Conservation (phyloP, 139 green algal genomes). For the Haematococcus lacustris region DNA sequence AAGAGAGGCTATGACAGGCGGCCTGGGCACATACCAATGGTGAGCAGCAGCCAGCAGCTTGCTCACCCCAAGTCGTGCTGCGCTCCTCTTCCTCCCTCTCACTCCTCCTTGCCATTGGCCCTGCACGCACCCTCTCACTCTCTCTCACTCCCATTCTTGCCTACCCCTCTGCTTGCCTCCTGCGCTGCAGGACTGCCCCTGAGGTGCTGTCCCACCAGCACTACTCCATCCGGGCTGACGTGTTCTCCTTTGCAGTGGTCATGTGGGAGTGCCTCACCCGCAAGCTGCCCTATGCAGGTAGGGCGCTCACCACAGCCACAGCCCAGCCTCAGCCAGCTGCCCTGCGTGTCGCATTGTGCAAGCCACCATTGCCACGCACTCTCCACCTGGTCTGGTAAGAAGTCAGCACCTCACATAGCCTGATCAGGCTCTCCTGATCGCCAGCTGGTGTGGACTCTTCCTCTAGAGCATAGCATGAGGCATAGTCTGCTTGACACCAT, state of each 20-base stretch:
- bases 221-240: conserved; percentile 62
- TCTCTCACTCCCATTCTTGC: too few species aligned
- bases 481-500: too few species aligned
- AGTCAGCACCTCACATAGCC: neutral
- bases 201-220: conserved; percentile 58
- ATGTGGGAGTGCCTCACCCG: conserved; percentile 58
- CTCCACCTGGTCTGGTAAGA: neutral
- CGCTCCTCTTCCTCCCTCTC: neutral
- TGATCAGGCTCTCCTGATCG: neutral
- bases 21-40: conserved; percentile 50
- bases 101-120: too few species aligned
- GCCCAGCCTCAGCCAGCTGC: too few species aligned
- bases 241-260: conserved; percentile 45
- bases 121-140: neutral
- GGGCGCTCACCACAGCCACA: conserved; percentile 6
- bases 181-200: conserved; percentile 36
- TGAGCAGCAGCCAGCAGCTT: neutral
- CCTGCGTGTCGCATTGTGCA: too few species aligned
- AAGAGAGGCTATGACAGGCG: conserved; percentile 23
- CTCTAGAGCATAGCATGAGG: neutral
- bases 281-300: conserved; percentile 45
- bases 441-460: neutral
- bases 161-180: too few species aligned
- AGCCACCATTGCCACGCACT: neutral
- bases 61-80: too few species aligned